phyloP scores from a whole-genome alignment of 257 asterid species.

The Vinca minor region DNA sequence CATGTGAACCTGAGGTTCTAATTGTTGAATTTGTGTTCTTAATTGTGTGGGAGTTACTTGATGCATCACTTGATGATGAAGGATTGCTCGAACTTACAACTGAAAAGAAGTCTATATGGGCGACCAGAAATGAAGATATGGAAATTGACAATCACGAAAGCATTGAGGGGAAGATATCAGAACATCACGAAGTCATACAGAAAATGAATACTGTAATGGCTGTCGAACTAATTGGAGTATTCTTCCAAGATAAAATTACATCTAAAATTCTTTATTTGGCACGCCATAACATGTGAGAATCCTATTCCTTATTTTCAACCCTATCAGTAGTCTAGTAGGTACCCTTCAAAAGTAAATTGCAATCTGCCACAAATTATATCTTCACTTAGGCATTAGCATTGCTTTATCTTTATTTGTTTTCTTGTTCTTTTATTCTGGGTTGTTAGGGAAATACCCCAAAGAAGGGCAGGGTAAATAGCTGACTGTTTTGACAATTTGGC shows the following conservation, averaged over 20 bases:
- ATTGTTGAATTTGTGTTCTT: slow-evolving; percentile 61
- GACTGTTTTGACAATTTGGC: too few species aligned
- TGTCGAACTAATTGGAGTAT: slow-evolving; percentile 73
- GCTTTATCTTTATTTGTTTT: background rate
- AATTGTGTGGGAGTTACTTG: slow-evolving; percentile 76
- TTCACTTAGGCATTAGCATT: background rate
- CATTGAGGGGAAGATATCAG: slow-evolving; percentile 53
- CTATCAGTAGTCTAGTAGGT: background rate
- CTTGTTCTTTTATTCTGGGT: background rate
- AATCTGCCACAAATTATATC: background rate
- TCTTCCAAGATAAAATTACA: slow-evolving; percentile 55
- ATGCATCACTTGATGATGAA: slow-evolving; percentile 93
- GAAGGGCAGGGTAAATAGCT: background rate
- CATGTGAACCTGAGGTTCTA: slow-evolving; percentile 70
- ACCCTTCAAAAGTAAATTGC: background rate
- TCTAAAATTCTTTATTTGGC: slow-evolving; percentile 74
- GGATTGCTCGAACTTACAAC: slow-evolving; percentile 62
- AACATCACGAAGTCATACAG: slow-evolving; percentile 50
- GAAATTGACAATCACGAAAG: slow-evolving; percentile 55
- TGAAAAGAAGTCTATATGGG: slow-evolving; percentile 85
- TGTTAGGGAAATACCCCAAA: background rate
- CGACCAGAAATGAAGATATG: slow-evolving; percentile 55
- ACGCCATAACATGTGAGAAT: slow-evolving; percentile 74
- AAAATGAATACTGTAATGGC: slow-evolving; percentile 69
- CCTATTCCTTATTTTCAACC: slow-evolving; percentile 15